Conservation (phyloP, 768 basidiomycete species). For the Candolleomyces aberdarensis region DNA sequence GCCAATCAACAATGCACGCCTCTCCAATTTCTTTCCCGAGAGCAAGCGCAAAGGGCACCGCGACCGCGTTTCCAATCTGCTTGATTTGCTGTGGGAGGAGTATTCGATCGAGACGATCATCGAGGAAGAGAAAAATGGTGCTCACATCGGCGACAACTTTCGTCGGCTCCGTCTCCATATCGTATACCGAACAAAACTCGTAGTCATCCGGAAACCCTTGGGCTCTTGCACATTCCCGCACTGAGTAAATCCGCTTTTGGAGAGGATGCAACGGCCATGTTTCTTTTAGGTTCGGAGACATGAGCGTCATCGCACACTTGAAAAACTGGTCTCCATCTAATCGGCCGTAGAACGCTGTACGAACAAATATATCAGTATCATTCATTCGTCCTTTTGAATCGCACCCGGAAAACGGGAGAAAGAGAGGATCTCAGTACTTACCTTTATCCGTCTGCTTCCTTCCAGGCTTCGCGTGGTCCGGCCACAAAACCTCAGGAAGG, state of each 20-base stretch:
- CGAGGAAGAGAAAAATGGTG: constrained; percentile 8
- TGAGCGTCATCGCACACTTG: constrained; percentile 59
- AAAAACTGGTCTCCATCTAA: constrained; percentile 52
- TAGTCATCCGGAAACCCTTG: constrained; percentile 80
- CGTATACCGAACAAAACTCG: constrained; percentile 44
- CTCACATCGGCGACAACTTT: constrained; percentile 52
- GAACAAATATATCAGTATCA: neutral
- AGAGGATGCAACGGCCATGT: constrained; percentile 47
- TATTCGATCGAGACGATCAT: neutral
- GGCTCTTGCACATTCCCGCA: constrained; percentile 66
- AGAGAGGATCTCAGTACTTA: constrained; percentile 16
- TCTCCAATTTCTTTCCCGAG: constrained; percentile 49
- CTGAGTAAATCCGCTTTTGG: constrained; percentile 70
- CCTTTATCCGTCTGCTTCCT: constrained; percentile 21
- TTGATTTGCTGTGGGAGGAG: constrained; percentile 52
- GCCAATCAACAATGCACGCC: constrained; percentile 45
- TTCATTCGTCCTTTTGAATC: neutral
- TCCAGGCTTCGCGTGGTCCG: constrained; percentile 27
- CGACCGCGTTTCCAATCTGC: constrained; percentile 82
- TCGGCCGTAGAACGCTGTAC: constrained; percentile 52
- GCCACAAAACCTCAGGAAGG: constrained; percentile 38
- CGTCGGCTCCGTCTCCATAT: constrained; percentile 27
- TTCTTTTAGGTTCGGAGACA: constrained; percentile 49
- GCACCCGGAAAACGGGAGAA: too few species aligned
- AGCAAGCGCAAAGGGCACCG: constrained; percentile 64